These are phyloP conservation scores for Inosperma sp. DNA, from an alignment of 768 basidiomycete species.

Conservation along the genomic window DNA sequence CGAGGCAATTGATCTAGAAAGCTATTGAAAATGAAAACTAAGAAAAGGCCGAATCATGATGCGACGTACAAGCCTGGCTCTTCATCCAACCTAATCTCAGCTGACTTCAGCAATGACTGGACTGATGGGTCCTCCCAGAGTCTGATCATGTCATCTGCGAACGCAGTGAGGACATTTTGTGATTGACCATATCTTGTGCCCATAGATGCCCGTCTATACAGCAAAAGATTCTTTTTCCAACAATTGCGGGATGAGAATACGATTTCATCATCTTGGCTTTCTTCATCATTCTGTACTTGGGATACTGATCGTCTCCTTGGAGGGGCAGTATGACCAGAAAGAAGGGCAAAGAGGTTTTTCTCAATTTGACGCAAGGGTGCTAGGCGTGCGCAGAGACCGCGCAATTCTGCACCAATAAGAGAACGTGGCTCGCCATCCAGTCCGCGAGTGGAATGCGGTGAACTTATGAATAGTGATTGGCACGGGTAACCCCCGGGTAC, in stretches of 20 bases:
- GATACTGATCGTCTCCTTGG: neutral
- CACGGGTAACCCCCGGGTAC: no score
- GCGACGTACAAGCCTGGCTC: constrained; percentile 58
- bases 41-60: neutral
- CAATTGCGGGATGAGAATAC: constrained; percentile 43
- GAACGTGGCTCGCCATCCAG: constrained; percentile 17
- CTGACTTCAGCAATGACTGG: constrained; percentile 37
- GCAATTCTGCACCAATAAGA: constrained; percentile 33
- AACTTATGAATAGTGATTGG: constrained; percentile 28
- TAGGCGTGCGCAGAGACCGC: constrained; percentile 45
- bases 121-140: constrained; percentile 50
- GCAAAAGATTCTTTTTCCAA: constrained; percentile 45
- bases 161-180: constrained; percentile 48
- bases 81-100: constrained; percentile 47
- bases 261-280: constrained; percentile 31
- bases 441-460: constrained; percentile 18
- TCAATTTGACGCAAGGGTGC: constrained; percentile 55
- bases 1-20: constrained; percentile 55
- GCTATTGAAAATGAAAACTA: constrained; percentile 28
- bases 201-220: constrained; percentile 16
- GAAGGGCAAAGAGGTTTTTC: constrained; percentile 40
- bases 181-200: constrained; percentile 34
- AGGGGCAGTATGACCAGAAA: constrained; percentile 30
- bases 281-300: neutral
- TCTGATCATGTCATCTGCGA: constrained; percentile 47